These are phyloP conservation scores for Claviceps pusilla DNA, from an alignment of 2,329 filamentous ascomycete species.

Conservation along the genomic window DNA sequence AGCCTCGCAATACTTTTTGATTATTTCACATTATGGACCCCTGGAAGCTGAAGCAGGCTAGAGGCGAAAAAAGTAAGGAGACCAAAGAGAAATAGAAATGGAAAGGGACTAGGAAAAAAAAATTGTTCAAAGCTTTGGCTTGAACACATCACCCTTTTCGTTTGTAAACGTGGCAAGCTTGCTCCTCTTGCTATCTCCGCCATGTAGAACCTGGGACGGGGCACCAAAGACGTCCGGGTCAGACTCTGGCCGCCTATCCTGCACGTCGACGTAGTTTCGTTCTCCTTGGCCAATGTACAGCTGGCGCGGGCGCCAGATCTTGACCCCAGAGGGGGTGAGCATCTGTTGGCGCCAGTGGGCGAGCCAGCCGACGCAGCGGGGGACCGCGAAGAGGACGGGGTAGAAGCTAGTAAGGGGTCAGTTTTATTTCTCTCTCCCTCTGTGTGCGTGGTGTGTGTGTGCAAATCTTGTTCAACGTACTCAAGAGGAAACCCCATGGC, in stretches of 20 bases:
- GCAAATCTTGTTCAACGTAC: constrained; percentile 8
- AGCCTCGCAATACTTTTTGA: neutral
- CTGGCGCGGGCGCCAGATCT: constrained; percentile 36
- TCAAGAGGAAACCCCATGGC: constrained; percentile 38
- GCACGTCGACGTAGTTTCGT: constrained; percentile 27
- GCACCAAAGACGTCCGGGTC: constrained; percentile 19
- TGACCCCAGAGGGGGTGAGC: constrained; percentile 29
- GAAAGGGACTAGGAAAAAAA: no score
- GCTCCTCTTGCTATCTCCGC: constrained; percentile 28
- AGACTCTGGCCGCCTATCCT: constrained; percentile 14
- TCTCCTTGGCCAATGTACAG: constrained; percentile 30
- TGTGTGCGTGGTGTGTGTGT: no score
- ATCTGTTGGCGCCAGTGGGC: constrained; percentile 38
- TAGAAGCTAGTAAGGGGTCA: constrained; percentile 24
- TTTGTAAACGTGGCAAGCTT: constrained; percentile 25
- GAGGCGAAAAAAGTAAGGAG: no score
- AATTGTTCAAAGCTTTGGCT: constrained; percentile 8
- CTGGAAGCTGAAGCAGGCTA: no score
- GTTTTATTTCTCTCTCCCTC: neutral
- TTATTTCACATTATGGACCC: no score
- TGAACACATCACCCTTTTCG: constrained; percentile 19
- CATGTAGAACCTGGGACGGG: constrained; percentile 22
- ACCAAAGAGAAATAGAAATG: no score
- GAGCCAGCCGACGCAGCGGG: constrained; percentile 35
- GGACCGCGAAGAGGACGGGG: constrained; percentile 35